A percentile compares a stretch with the other conserved stretches of the same genome.
phyloP scores from a whole-genome alignment of 192 early-diverging fungal genomes.

The Coemansia sp. region DNA sequence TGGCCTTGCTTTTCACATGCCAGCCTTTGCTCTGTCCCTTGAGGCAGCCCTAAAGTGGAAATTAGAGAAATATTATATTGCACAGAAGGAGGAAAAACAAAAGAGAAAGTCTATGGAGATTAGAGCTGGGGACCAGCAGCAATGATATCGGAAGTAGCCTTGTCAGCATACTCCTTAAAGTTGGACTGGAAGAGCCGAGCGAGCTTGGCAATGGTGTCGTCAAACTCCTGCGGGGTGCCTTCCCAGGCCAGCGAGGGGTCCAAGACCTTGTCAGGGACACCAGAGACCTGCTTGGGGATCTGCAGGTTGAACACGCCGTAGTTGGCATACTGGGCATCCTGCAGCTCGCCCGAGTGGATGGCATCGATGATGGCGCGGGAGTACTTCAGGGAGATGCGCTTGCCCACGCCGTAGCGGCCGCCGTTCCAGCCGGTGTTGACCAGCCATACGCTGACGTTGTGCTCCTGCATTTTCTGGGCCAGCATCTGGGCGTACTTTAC shows the following conservation, averaged over 20 bases:
- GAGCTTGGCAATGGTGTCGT: constrained; percentile 66
- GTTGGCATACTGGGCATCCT: constrained; percentile 76
- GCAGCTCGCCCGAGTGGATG: constrained; percentile 91
- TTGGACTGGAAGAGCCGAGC: constrained; percentile 84
- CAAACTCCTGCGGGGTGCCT: constrained; percentile 68
- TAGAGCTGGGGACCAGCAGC: constrained; percentile 66
- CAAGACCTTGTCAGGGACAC: constrained; percentile 80
- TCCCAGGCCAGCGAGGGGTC: constrained; percentile 85
- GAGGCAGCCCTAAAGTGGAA: no score
- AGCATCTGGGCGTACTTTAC: constrained; percentile 95
- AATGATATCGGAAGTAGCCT: constrained; percentile 71
- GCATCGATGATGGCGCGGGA: constrained; percentile 96
- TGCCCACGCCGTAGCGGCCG: constrained; percentile 84
- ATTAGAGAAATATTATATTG: no score
- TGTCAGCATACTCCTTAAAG: constrained; percentile 81
- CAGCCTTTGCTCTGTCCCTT: no score
- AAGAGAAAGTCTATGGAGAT: constrained; percentile 4
- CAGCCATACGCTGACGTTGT: constrained; percentile 86
- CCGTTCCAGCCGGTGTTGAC: constrained; percentile 98
- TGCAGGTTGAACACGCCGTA: constrained; percentile 85
- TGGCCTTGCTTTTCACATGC: no score
- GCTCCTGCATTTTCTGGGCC: constrained; percentile 88
- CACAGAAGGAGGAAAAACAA: background rate
- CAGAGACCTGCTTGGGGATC: constrained; percentile 77
- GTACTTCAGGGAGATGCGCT: constrained; percentile 94